Base-by-base conservation (phyloP, 2,329 filamentous ascomycete genomes). In the Bipolaris gigantea region DNA sequence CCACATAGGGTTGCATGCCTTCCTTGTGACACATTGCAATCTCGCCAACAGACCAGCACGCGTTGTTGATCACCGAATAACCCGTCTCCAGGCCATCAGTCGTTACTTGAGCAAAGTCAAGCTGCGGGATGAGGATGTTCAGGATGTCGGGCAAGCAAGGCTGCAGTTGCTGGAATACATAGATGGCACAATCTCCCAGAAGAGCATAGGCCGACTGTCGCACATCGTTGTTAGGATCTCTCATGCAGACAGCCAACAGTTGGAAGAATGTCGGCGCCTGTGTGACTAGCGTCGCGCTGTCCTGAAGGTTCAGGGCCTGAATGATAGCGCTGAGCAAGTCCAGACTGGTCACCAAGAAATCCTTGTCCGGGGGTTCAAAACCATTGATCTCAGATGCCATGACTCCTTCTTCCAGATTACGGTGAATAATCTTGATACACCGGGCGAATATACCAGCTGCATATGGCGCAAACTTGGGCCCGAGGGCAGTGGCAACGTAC, bases 21-120 rank as follows among this genome's bases (percentile, higher is more conserved):
- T 80, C 79, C 57, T 87, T 85, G 71, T 89, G 83, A 57, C 90
- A 87, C 74, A 96, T 86, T 15, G 92, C 86, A 57, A 97, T 94
- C 78, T 99, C 94, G 38, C 94, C 94, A 21, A 87, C 87, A 6
- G 92, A 95, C 94, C 94, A 99, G 77, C 93, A 97, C 19, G 94
- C 93, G 71, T 99, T 99, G 82, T 97, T 99, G 55, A 97, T 87
- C 27, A 97, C 92, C 56, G 92, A 91, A 73, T 96, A 97, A 13
- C 87, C 88, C 16, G 85, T 89, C 60, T 96, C 90, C 42, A 91
- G 86, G 56, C 92, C 89, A 64, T 95, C 90, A 56, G 92, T 83
- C 50, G 81, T 82, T 57, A 92, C 88, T 62, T 76, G 69, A 13
- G 63, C 67, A 34, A 96, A 80, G 62, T 97, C 92, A 25, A 99